Evolutionary conservation across 2,329 filamentous ascomycete genomes (phyloP), one percentile per base, ranked within the genome.

Genomic region (Tympanopsis confertula): DNA sequence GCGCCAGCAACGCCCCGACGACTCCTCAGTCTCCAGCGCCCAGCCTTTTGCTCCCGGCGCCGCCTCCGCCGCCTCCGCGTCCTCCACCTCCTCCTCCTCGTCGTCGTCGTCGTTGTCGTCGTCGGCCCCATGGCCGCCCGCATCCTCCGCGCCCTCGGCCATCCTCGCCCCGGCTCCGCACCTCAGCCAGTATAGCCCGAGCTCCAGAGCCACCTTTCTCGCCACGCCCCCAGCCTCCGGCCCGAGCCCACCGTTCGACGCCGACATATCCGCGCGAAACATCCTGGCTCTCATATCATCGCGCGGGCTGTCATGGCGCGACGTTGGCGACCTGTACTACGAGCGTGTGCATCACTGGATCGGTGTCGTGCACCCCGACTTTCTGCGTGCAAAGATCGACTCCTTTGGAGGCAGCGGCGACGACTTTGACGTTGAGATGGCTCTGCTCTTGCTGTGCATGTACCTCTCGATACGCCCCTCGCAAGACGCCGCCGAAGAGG

Each of bases 401-500:
- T 38, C 32, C 10, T 41, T 55, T 44, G 38, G 42, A 41, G 13
- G 42, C 38, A 24, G 45, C 49, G 35, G 45, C 41, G 20, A 43
- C 35, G 38, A 45, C 47, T 20, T 47, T 38, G 45, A 53, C 20
- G 46, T 50, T 12, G 54, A 54, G 13, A 37, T 59, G 14, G 62
- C 61, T 17, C 50, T 65, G 19, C 51, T 65, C 32, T 47, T 65
- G 19, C 54, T 63, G 18, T 58, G 60, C 38, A 66, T 66, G 57
- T 58, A 63, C 39, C 55, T 66, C 14, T 7, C n/a, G 7, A 10
- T n/a, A n/a, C 7, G 22, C 7, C 22, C 22, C 7, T 7, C 22
- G 7, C 7, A 26, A 7, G 22, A 26, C 22, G 22, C 22, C 7
- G 22, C 22, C 22, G 22, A 26, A n/a, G 22, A 26, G 22, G 22